Conservation (phyloP, 345 rosid species). For the Pugionium cornutum region DNA sequence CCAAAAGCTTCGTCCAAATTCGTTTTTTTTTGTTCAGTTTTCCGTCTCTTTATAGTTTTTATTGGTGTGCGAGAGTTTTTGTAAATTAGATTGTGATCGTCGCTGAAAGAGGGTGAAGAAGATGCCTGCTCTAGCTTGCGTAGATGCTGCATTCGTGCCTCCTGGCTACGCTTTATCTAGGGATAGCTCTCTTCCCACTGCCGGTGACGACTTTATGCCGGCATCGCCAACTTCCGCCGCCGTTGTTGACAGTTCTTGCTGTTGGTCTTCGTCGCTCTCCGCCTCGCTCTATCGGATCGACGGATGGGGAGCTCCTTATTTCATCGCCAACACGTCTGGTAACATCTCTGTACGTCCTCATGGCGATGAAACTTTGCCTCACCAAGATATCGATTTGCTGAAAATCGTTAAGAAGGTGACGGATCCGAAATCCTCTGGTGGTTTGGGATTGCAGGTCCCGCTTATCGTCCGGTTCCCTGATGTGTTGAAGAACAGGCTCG, state of each 20-base stretch:
- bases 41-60: neutral
- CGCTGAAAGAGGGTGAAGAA: constrained; percentile 40
- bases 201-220: neutral
- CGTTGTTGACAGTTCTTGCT: neutral
- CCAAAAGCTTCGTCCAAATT: constrained; percentile 4
- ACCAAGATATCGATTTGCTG: neutral
- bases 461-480: neutral
- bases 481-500: neutral
- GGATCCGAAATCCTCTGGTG: neutral
- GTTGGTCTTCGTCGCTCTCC: neutral
- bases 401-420: neutral
- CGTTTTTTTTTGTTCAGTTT: neutral
- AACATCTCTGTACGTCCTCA: neutral
- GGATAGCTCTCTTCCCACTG: neutral
- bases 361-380: neutral
- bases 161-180: neutral
- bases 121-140: constrained; percentile 92
- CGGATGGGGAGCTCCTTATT: neutral
- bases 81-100: constrained; percentile 27
- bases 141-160: constrained; percentile 45
- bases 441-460: neutral
- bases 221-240: neutral
- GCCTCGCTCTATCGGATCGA: neutral
- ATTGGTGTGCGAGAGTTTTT: constrained; percentile 3
- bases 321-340: neutral